Evolutionary conservation across 2,329 filamentous ascomycete species (phyloP), one percentile per base, ranked within the genome.

Genomic region (Harringtonia lauricola): DNA sequence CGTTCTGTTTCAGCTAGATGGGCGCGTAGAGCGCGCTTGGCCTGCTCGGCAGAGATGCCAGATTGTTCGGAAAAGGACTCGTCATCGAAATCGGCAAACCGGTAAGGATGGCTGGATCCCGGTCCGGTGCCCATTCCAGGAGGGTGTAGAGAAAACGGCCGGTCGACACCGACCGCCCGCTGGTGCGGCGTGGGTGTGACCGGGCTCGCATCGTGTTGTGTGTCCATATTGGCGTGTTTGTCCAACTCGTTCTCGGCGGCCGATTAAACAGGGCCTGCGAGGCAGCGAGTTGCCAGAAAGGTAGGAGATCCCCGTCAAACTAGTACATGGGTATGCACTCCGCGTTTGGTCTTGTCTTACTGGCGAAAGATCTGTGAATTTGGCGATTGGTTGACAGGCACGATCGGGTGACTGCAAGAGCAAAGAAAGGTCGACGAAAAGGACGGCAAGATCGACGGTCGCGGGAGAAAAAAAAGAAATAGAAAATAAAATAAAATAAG

Each of bases 1-100:
- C 88, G 82, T 56, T 95, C 87, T 1, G 90, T 95, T 62, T 98
- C 92, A 49, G 84, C 81, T 39, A 98, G 73, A 64, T 96, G 92
- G 41, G 89, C 87, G 62, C 95, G 83, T 36, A 98, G 71, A 36
- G 88, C 88, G 52, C 85, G 82, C 64, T 86, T 94, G 34, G 88
- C 86, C 58, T 95, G 88, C 44, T 80, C 78, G 10, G 90, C 87
- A 1, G 90, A 95, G 24, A 85, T 67, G 43, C 66, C 69, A n/a
- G 86, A 76, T 52, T 85, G 84, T 19, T 90, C 69, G 31, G 81
- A 81, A 60, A 94, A 89, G 24, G 86, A 67, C 41, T 90, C 80
- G 39, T 78, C 77, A 61, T 95, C 87, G 59, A 94, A 94, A 50
- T 79, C 76, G 50, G 79, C 76, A 44, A 86, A 88, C 62, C 86